These are phyloP conservation scores for Irpex sp. DNA, from an alignment of 1,284 basidiomycete species.

Conservation along the genomic window DNA sequence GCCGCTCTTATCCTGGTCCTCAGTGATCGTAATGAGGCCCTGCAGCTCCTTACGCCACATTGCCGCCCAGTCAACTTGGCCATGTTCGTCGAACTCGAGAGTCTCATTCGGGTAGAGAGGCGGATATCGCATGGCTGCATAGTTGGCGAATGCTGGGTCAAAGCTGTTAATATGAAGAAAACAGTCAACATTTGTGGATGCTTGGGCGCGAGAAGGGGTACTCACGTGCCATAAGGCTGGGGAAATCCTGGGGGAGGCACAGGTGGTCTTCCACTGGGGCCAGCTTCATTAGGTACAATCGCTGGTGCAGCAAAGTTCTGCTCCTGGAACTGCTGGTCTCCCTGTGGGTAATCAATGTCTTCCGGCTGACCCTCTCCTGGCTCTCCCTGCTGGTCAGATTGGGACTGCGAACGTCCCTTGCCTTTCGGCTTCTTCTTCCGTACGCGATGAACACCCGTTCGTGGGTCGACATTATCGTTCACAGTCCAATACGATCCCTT, in stretches of 20 bases:
- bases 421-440: conserved; percentile 77
- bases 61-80: conserved; percentile 73
- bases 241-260: conserved; percentile 38
- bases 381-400: conserved; percentile 4
- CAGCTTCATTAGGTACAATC: conserved; percentile 54
- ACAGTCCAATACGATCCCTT: conserved; percentile 89
- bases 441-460: conserved; percentile 79
- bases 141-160: conserved; percentile 59
- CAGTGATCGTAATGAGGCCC: conserved; percentile 66
- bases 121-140: conserved; percentile 57
- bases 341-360: conserved; percentile 58
- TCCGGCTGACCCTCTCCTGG: conserved; percentile 17
- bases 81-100: conserved; percentile 71
- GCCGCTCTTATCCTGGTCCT: conserved; percentile 75
- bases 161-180: conserved; percentile 37
- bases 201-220: conserved; percentile 11
- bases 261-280: conserved; percentile 45
- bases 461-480: conserved; percentile 82
- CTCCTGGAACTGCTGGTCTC: conserved; percentile 43
- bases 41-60: conserved; percentile 76
- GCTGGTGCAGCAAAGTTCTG: conserved; percentile 51
- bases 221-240: conserved; percentile 52
- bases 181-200: neutral
- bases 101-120: conserved; percentile 63
- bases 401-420: conserved; percentile 26